phyloP scores from a whole-genome alignment of 139 green algal genomes.

The Coelastrella sp. region DNA sequence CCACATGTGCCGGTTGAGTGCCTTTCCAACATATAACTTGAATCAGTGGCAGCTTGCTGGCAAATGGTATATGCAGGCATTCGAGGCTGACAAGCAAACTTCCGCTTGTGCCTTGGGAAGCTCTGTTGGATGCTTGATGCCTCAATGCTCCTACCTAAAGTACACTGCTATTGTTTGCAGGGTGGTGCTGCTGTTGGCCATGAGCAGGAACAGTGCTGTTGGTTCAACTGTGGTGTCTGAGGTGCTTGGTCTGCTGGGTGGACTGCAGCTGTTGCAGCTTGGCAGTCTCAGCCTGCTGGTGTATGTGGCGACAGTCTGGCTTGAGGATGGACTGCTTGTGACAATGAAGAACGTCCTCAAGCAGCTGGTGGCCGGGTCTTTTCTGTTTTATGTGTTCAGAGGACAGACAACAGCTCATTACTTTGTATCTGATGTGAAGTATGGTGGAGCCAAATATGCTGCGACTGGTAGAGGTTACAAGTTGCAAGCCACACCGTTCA shows the following conservation, averaged over 20 bases:
- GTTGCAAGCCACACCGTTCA: constrained; percentile 26
- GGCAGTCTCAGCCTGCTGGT: constrained; percentile 30
- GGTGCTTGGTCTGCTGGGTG: not conserved
- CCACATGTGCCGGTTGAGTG: too few relatives aligned
- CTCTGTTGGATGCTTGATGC: too few relatives aligned
- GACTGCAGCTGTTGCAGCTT: constrained; percentile 40
- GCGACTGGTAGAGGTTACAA: constrained; percentile 37
- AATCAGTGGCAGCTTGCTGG: too few relatives aligned
- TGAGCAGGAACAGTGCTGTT: not conserved
- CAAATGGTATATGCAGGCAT: too few relatives aligned
- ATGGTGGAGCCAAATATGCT: constrained; percentile 29
- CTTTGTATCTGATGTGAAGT: constrained; percentile 19
- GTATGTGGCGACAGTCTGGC: constrained; percentile 31
- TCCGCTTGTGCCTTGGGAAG: too few relatives aligned
- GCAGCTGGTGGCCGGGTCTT: constrained; percentile 27
- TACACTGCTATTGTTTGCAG: not conserved
- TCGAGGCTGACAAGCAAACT: too few relatives aligned
- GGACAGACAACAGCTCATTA: constrained; percentile 19
- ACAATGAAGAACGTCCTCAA: constrained; percentile 35
- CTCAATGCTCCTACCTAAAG: too few relatives aligned
- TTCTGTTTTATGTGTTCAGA: constrained; percentile 44
- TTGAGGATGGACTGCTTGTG: constrained; percentile 10
- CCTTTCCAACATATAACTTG: too few relatives aligned
- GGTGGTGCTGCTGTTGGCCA: constrained; percentile 15
- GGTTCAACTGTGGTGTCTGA: not conserved